phyloP scores from a whole-genome alignment of 2,329 filamentous ascomycete species.

The Pezicula carpinea region DNA sequence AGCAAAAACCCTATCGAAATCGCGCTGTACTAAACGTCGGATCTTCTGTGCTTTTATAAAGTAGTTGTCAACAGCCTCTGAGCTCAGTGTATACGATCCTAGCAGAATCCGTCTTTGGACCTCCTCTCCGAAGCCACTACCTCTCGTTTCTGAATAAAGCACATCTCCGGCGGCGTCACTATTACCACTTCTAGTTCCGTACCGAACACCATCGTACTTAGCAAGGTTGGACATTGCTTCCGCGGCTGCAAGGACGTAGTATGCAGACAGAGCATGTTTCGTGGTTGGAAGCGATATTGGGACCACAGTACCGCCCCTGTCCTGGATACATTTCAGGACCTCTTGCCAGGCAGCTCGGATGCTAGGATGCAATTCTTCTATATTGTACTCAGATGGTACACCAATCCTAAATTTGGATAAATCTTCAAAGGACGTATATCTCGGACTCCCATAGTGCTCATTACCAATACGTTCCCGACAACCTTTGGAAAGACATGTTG shows the following conservation, averaged over 20 bases:
- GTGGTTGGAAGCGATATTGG: slow-evolving; percentile 80
- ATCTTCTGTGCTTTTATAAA: slow-evolving; percentile 92
- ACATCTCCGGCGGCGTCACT: slow-evolving; percentile 55
- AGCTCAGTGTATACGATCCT: slow-evolving; percentile 85
- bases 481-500: slow-evolving; percentile 47
- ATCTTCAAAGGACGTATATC: not conserved
- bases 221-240: slow-evolving; percentile 95
- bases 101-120: slow-evolving; percentile 83
- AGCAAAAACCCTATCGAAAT: slow-evolving; percentile 79
- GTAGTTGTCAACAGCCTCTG: slow-evolving; percentile 90
- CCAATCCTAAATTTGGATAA: slow-evolving; percentile 39
- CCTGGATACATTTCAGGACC: slow-evolving; percentile 54
- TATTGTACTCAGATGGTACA: slow-evolving; percentile 77
- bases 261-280: slow-evolving; percentile 79
- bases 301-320: slow-evolving; percentile 65
- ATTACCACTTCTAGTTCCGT: slow-evolving; percentile 47
- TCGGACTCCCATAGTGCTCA: not conserved
- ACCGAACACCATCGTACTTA: slow-evolving; percentile 96
- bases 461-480: slow-evolving; percentile 33
- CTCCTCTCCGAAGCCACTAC: slow-evolving; percentile 73
- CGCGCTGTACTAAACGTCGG: slow-evolving; percentile 73
- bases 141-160: slow-evolving; percentile 73
- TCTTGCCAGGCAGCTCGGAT: slow-evolving; percentile 67
- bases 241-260: slow-evolving; percentile 92
- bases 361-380: slow-evolving; percentile 66